Evolutionary conservation across 768 basidiomycete genomes (phyloP).

Genomic region (Panaeolus cyanescens): DNA sequence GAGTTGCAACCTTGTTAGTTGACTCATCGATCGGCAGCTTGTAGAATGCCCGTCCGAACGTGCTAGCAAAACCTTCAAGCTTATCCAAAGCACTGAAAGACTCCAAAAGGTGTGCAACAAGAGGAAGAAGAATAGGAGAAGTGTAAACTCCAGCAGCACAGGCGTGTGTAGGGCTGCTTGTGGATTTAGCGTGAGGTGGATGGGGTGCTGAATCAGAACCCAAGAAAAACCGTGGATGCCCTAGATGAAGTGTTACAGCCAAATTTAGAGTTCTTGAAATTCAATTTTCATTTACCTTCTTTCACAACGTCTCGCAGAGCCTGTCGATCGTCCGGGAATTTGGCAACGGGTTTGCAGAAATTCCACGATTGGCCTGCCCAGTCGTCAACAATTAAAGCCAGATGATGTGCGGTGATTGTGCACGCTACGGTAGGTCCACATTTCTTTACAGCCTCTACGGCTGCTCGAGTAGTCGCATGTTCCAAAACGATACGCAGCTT

Average conservation of each 20-base stretch:
- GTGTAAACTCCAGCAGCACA: conserved; percentile 99
- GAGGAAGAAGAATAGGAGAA: conserved; percentile 86
- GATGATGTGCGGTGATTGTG: conserved; percentile 96
- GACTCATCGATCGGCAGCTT: conserved; percentile 31
- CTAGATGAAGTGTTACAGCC: conserved; percentile 32
- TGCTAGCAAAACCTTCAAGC: conserved; percentile 79
- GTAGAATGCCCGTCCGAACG: conserved; percentile 84
- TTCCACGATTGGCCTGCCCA: conserved; percentile 96
- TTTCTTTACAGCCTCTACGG: conserved; percentile 82
- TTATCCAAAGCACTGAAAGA: conserved; percentile 85
- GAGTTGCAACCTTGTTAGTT: conserved; percentile 35
- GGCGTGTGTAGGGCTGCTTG: conserved; percentile 63
- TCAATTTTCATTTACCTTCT: conserved; percentile 75
- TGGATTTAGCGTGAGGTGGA: conserved; percentile 66
- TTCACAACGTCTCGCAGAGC: conserved; percentile 78
- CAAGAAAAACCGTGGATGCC: conserved; percentile 94
- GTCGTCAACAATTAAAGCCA: conserved; percentile 91
- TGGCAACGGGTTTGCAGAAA: conserved; percentile 98
- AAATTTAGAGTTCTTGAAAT: not conserved
- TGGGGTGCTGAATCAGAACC: conserved; percentile 98
- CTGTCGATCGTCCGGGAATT: conserved; percentile 88
- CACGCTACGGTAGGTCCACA: conserved; percentile 87
- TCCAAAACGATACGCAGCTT: conserved; percentile 93
- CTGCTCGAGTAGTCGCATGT: conserved; percentile 92
- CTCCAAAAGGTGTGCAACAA: conserved; percentile 87